Evolutionary conservation across 2,329 filamentous ascomycete species (phyloP), one percentile per base, ranked within the genome.

Genomic region (Cercospora sojina): DNA sequence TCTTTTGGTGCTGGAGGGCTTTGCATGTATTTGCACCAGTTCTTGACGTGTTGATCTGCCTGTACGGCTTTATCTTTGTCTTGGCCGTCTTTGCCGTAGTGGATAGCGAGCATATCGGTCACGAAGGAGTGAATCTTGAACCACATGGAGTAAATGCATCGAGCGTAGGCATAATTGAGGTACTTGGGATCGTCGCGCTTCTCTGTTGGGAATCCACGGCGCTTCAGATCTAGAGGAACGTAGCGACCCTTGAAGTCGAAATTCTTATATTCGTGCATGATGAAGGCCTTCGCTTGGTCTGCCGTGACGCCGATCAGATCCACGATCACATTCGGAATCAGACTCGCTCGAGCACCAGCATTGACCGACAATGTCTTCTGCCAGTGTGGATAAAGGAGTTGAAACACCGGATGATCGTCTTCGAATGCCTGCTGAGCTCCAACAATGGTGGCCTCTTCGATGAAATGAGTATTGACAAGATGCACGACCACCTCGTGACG

Each of bases 301-400:
- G 75, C 75, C 27, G 72, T 77, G 18, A 84, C 64, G 10, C 83
- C 82, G 7, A 80, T 77, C 16, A 85, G 75, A 8, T 79, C 74
- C 56, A 77, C 74, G 59, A 84, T 79, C 20, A 84, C 77, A 27
- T 78, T 74, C 0, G 83, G 83, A 0, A 85, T 78, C 1, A 85
- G 76, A 1, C 77, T 77, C 2, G 74, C 71, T 35, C 83, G 77
- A 0, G 82, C 83, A 0, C 81, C 80, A 0, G 82, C 80, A 64
- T 85, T 85, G 65, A 85, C 73, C 0, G 82, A 79, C 1, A 85
- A 77, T 0, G 83, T 85, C 71, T 82, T 83, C 65, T 79, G 79
- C 83, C 83, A 85, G 64, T 84, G 83, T 0, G 82, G 82, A 10
- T 78, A 75, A 0, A 85, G 74, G 0, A 83, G 71, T 55, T 77